phyloP scores from a whole-genome alignment of 2,329 filamentous ascomycete species.

The Talaromyces sp. region DNA sequence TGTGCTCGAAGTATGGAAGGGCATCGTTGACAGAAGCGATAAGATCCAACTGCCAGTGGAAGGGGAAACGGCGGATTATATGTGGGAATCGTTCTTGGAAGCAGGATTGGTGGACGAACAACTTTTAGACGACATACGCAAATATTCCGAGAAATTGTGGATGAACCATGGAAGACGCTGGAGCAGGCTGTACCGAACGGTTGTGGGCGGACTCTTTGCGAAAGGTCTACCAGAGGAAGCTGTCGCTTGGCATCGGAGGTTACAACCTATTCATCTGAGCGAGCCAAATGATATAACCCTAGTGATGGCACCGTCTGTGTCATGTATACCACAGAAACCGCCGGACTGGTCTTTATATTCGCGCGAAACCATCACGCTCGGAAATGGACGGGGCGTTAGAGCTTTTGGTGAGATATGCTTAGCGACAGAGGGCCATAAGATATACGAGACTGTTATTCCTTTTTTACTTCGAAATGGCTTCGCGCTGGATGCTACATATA shows the following conservation, averaged over 20 bases:
- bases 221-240: slow-evolving; percentile 30
- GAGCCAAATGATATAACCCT: slow-evolving; percentile 29
- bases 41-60: slow-evolving; percentile 34
- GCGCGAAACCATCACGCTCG: slow-evolving; percentile 16
- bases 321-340: slow-evolving; percentile 23
- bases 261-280: slow-evolving; percentile 34
- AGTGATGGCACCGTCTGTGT: slow-evolving; percentile 29
- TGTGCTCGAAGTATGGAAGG: slow-evolving; percentile 41
- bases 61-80: slow-evolving; percentile 36
- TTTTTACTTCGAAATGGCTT: slow-evolving; percentile 37
- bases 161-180: slow-evolving; percentile 38
- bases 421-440: slow-evolving; percentile 33
- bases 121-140: slow-evolving; percentile 32
- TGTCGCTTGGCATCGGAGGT: slow-evolving; percentile 35
- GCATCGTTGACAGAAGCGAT: slow-evolving; percentile 31
- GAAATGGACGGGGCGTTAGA: slow-evolving; percentile 27
- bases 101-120: slow-evolving; percentile 33
- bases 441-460: slow-evolving; percentile 45
- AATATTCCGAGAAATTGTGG: slow-evolving; percentile 41
- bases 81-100: slow-evolving; percentile 42
- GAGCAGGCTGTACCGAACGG: slow-evolving; percentile 34
- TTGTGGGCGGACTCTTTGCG: slow-evolving; percentile 37
- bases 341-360: slow-evolving; percentile 21
- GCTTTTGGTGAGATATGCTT: slow-evolving; percentile 44
- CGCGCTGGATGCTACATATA: slow-evolving; percentile 40